phyloP scores from a whole-genome alignment of 306 rosid genomes.

The Ammopiptanthus mongolicus region DNA sequence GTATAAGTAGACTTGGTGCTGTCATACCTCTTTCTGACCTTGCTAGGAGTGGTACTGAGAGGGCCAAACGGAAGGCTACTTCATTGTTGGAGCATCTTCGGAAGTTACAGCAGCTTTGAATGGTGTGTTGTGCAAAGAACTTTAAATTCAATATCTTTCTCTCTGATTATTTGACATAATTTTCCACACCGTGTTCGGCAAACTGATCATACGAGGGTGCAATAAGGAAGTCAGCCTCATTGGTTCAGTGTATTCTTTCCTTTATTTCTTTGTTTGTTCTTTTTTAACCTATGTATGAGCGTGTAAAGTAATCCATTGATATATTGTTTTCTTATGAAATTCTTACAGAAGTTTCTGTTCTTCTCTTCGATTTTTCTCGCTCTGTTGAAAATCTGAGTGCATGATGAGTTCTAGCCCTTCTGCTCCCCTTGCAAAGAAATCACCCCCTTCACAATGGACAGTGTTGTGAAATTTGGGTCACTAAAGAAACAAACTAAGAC shows the following conservation, averaged over 20 bases:
- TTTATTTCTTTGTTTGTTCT: slow-evolving; percentile 28
- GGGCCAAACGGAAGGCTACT: slow-evolving; percentile 88
- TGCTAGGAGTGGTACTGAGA: slow-evolving; percentile 71
- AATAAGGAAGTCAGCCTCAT: slow-evolving; percentile 49
- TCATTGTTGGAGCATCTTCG: slow-evolving; percentile 87
- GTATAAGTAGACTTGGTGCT: slow-evolving; percentile 84
- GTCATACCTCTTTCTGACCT: slow-evolving; percentile 81
- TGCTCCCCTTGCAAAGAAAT: background rate
- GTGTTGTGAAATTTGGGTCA: no score
- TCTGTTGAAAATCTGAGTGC: background rate
- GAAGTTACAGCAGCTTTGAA: slow-evolving; percentile 53
- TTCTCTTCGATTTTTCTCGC: background rate
- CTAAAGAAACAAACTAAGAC: no score
- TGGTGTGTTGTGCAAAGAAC: slow-evolving; percentile 27
- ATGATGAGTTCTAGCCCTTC: background rate
- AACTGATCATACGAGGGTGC: slow-evolving; percentile 51
- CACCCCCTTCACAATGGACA: background rate
- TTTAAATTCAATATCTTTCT: slow-evolving; percentile 24
- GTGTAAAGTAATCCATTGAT: slow-evolving; percentile 49
- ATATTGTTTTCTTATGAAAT: slow-evolving; percentile 32
- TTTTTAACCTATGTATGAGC: slow-evolving; percentile 38
- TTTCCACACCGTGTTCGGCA: slow-evolving; percentile 39
- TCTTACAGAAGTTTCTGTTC: slow-evolving; percentile 16
- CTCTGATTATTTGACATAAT: slow-evolving; percentile 39
- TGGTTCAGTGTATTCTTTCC: slow-evolving; percentile 45